Base-by-base conservation (phyloP, 2,329 filamentous ascomycete genomes). In the Alternaria ethzedia region DNA sequence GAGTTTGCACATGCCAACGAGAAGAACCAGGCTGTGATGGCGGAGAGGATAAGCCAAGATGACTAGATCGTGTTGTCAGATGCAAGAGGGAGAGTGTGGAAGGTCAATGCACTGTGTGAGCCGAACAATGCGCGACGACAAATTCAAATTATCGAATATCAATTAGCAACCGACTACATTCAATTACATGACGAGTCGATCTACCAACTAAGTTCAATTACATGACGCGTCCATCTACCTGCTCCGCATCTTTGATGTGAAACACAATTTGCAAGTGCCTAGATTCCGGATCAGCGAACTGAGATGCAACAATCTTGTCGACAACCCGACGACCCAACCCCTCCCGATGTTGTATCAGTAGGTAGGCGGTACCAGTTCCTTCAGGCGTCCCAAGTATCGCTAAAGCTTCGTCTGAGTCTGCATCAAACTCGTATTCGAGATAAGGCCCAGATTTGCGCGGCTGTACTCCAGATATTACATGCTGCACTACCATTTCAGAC, bases 1-100 rank as follows among this genome's bases (percentile, higher is more conserved):
- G 44, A 66, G n/a, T 70, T 72, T 57, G 70, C 66, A 13, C 64
- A 66, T n/a, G 56, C 54, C 6, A 56, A 23, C 23, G 66, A 68
- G 52, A 68, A 68, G 45, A 49, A 52, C 5, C 54, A 58, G 10
- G 54, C 50, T 8, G 45, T 63, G 6, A 54, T 59, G 49, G 44
- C 17, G 6, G 65, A 63, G 41, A 57, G 57, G 21, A 28, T 63
- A 6, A 57, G 63, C 10, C 54, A 65, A 32, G n/a, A 45, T 10
- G 56, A 63, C 3, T 63, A 54, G 25, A 30, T 20, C 6, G 2
- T 20, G 7, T 11, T n/a, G 3, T 17, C 10, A 26, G n/a, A 11
- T 9, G 11, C 10, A 2, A 26, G 12, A 20, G 6, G 21, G 15
- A 4, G 8, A 26, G 5, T 20, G 21, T 5, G 10, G 5, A 36